Base-by-base conservation (phyloP, 345 rosid genomes). In the Eucalyptus coolabah region DNA sequence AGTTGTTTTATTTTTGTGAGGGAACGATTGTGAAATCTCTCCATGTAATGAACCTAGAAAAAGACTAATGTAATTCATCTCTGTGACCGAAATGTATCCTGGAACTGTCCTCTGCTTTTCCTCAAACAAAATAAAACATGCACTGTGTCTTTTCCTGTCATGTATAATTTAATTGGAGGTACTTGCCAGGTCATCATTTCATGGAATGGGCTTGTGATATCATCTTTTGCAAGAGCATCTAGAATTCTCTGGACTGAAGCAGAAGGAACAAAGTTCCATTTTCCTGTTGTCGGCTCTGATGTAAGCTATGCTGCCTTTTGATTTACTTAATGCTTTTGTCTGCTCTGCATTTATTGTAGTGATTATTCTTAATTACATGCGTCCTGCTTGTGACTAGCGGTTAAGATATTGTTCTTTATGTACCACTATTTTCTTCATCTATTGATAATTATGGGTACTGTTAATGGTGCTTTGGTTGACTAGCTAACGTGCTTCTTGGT, bases 201-300 rank as follows among this genome's bases (percentile, higher is more conserved):
- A 1, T 98, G 99, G 99, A 98, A 98, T 60, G 99, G 99, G 89
- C 98, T 98, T 50, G 95, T 89, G 77, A 98, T 98, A 88, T 95
- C 99, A 69, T 89, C 98, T 87, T 95, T 98, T 72, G 98, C 98
- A 56, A 95, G 98, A 94, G 99, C 98, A 87, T 96, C 99, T 77
- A 94, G 94, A 93, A 94, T 98, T 90, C 97, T 98, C 44, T 91
- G 87, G 89, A 89, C 90, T 34, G 98, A 96, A 93, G 91, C 93
- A 56, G 92, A 92, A 87, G 91, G 89, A 90, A 92, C 94, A 67
- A 90, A 89, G 72, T 95, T 92, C 92, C 88, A 87, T 91, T 96
- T 96, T 87, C 99, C 99, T 85, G 94, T 96, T 89, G 94, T 91
- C 81, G 96, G 96, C 89, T 94, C 91, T 91, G 94, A 94, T 89